Percentiles rank a stretch among this genome's conserved stretches.
These are phyloP conservation scores for Beauveria pseudobassiana DNA, from an alignment of 2,329 filamentous ascomycete genomes.

Conservation along the genomic window DNA sequence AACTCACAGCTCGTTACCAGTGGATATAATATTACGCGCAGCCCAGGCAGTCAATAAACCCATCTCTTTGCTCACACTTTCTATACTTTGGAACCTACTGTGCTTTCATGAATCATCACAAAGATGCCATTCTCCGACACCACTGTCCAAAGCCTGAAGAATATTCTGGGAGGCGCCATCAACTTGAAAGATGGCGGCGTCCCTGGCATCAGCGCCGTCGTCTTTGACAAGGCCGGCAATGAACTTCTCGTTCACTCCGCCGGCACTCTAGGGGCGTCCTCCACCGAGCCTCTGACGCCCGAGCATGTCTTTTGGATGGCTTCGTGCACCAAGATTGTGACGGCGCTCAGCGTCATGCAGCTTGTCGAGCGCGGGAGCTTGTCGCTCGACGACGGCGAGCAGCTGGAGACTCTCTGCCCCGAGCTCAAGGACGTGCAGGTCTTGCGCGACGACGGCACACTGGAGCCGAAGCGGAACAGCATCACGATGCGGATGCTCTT, in stretches of 20 bases:
- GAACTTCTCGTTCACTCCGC: conserved; percentile 37
- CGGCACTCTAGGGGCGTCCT: conserved; percentile 36
- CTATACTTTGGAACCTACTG: neutral
- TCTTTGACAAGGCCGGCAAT: conserved; percentile 4
- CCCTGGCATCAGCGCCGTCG: conserved; percentile 5
- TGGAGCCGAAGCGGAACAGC: conserved; percentile 35
- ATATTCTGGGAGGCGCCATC: neutral
- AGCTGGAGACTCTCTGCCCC: conserved; percentile 39
- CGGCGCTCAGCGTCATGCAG: conserved; percentile 47
- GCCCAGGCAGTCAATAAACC: neutral
- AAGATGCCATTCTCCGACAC: neutral
- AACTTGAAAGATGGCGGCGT: neutral
- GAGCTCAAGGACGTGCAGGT: conserved; percentile 42
- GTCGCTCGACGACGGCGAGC: conserved; percentile 38
- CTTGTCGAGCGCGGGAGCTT: conserved; percentile 45
- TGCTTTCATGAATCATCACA: conserved; percentile 23
- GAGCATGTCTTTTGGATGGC: conserved; percentile 56
- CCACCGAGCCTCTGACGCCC: conserved; percentile 45
- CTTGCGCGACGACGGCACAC: conserved; percentile 28
- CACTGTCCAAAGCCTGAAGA: neutral
- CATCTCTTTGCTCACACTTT: conserved; percentile 9
- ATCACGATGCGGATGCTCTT: conserved; percentile 53
- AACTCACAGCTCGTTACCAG: neutral
- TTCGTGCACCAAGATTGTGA: conserved; percentile 50
- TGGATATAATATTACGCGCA: neutral